Evolutionary conservation across 2,329 filamentous ascomycete genomes (phyloP), one percentile per base, ranked within the genome.

Genomic region (Aureobasidium subglaciale): DNA sequence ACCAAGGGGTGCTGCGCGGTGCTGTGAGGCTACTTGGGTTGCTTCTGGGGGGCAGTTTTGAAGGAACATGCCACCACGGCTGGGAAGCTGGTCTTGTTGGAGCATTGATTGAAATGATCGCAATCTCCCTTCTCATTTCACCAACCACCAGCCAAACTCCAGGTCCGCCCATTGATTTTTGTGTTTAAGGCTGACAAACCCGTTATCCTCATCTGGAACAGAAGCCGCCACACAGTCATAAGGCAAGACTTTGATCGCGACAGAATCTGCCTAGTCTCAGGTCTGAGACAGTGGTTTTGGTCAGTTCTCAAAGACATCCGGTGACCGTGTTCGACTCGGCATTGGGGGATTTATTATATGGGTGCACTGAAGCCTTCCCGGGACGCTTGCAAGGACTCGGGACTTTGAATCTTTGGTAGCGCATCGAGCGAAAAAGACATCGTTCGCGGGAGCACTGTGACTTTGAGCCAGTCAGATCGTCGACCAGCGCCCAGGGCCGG

Each of bases 101-200:
- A 34, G 42, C 22, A 34, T 43, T 38, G 34, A 18, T 32, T 41
- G 50, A 54, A 54, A 54, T 54, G 38, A 54, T 54, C 50, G 50
- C 50, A 54, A 54, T 54, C 50, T 54, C 50, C 50, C 50, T 54
- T 43, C 50, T 54, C 50, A 54, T 54, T 54, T 54, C 50, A 54
- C 29, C 50, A 54, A 54, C 50, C 50, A 54, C 50, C 50, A 54
- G 50, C 50, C 50, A 42, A 43, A 54, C 50, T 54, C 50, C 50
- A 54, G 50, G 50, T 54, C 50, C 29, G 29, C 42, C 50, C 50
- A 43, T 54, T 18, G 29, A 34, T 54, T 54, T 43, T 54, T 54
- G 50, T 43, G 54, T 56, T 46, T 56, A 56, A 56, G 54, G 54
- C 54, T 56, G 54, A 56, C 54, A 24, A 56, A 56, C 48, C 54